Percentiles rank a stretch among this genome's conserved stretches.
phyloP scores from a whole-genome alignment of 768 basidiomycete species.

The Pleurotus pulmonarius region DNA sequence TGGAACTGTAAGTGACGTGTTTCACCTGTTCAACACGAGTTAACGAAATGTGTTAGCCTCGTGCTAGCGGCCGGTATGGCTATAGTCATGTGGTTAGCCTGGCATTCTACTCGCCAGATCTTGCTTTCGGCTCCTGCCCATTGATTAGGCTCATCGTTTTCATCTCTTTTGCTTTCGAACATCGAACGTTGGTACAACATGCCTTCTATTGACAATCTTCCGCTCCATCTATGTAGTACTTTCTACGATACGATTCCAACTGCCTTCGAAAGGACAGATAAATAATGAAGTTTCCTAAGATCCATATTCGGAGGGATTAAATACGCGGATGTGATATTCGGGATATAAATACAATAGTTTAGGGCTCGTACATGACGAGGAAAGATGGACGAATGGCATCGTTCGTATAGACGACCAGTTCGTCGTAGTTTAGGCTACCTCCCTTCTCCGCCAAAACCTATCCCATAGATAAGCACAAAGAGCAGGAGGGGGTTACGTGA shows the following conservation, averaged over 20 bases:
- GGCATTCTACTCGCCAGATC: constrained; percentile 42
- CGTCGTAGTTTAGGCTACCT: constrained; percentile 66
- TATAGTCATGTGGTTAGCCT: constrained; percentile 47
- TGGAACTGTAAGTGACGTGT: constrained; percentile 42
- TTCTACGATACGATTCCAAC: no score
- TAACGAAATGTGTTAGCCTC: constrained; percentile 26
- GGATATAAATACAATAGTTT: constrained; percentile 6
- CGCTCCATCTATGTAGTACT: no score
- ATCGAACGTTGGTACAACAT: background rate
- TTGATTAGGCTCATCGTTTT: background rate
- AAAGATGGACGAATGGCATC: constrained; percentile 72
- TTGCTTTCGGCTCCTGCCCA: constrained; percentile 6
- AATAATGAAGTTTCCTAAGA: background rate
- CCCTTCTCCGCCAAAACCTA: constrained; percentile 70
- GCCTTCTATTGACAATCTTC: background rate
- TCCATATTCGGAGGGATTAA: background rate
- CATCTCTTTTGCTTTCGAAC: background rate
- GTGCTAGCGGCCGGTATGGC: constrained; percentile 44
- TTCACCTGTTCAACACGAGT: constrained; percentile 8
- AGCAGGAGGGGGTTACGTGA: constrained; percentile 11
- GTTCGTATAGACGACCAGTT: constrained; percentile 66
- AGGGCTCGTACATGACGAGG: constrained; percentile 64
- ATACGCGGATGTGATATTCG: background rate
- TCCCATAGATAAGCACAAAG: background rate
- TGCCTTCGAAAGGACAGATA: background rate